Evolutionary conservation across 257 asterid species (phyloP), one percentile per base, ranked within the genome.

Genomic region (Forsythia suspensa): DNA sequence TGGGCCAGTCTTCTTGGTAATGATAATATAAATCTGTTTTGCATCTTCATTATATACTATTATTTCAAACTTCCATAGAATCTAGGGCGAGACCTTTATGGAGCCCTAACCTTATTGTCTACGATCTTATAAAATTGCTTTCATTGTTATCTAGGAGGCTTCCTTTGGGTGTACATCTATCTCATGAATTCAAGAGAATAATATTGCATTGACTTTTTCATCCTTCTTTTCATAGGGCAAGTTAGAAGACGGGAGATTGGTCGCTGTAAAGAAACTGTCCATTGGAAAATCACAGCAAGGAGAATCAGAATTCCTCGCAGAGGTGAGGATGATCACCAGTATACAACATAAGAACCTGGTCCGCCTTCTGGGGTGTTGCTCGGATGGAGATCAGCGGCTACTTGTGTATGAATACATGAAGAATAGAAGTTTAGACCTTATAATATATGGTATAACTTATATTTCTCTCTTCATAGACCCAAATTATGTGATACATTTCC

Each of bases 341-440:
- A 88, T 92, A 86, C 97, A 91, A 21, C 96, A 91, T 86, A 92
- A 92, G 89, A 92, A 92, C 84, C 91, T 91, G 74, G 92, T 92
- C 41, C 90, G 97, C 78, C 94, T 91, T 84, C 81, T 91, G 7
- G 94, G 97, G 9, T 91, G 97, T 85, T 92, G 96, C 86, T 89
- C 93, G 13, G 92, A 91, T 70, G 92, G 96, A 73, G 87, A 82
- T 82, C 96, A 91, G 43, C 79, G 94, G 44, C 89, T 92, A 13
- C 96, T 92, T 71, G 95, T 91, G 66, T 93, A 93, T 42, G 97
- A 92, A 83, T 91, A 91, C 83, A 86, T 92, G 95, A 92, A 90
- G 83, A 91, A 92, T 77, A 71, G 93, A 77, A 91, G 97, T 76
- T 85, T 92, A 82, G 97, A 92, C 78, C 94, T 72, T 73, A 90